Conservation (phyloP, 2,329 filamentous ascomycete species). For the Penicillium verrucosum region DNA sequence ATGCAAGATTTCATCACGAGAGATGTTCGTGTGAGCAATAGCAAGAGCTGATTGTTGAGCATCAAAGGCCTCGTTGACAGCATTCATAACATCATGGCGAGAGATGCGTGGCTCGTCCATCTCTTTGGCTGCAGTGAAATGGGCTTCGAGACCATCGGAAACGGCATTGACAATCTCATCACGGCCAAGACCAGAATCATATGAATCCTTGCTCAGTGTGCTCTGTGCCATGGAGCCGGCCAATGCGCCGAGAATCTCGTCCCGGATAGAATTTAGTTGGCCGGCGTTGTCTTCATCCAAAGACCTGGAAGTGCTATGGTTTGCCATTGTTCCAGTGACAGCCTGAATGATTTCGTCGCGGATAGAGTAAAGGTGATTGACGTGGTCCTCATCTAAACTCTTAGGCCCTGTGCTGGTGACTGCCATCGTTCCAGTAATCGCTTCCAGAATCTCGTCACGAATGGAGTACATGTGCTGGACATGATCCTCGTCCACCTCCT, state of each 20-base stretch:
- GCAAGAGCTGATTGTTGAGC: conserved; percentile 29
- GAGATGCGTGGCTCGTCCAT: conserved; percentile 45
- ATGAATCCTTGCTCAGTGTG: conserved; percentile 29
- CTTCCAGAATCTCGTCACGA: conserved; percentile 60
- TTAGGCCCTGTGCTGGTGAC: background rate
- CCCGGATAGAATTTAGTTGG: conserved; percentile 30
- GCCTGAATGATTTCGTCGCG: conserved; percentile 29
- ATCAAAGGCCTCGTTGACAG: conserved; percentile 33
- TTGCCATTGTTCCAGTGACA: conserved; percentile 8
- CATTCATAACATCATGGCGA: conserved; percentile 30
- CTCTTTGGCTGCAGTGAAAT: conserved; percentile 51
- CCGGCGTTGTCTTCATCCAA: conserved; percentile 28
- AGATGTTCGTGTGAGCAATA: conserved; percentile 38
- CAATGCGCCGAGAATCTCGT: conserved; percentile 36
- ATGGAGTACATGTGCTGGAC: conserved; percentile 7
- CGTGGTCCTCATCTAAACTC: conserved; percentile 12
- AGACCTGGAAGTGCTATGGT: conserved; percentile 10
- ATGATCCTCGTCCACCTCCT: conserved; percentile 15
- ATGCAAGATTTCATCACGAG: conserved; percentile 47
- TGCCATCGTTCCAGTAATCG: conserved; percentile 41
- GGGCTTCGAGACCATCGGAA: conserved; percentile 53
- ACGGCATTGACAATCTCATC: conserved; percentile 60
- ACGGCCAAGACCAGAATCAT: conserved; percentile 46
- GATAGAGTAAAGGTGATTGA: conserved; percentile 10
- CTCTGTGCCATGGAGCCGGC: conserved; percentile 32